These are phyloP conservation scores for Pelargonium nanum DNA, from an alignment of 345 rosid genomes.

Conservation along the genomic window DNA sequence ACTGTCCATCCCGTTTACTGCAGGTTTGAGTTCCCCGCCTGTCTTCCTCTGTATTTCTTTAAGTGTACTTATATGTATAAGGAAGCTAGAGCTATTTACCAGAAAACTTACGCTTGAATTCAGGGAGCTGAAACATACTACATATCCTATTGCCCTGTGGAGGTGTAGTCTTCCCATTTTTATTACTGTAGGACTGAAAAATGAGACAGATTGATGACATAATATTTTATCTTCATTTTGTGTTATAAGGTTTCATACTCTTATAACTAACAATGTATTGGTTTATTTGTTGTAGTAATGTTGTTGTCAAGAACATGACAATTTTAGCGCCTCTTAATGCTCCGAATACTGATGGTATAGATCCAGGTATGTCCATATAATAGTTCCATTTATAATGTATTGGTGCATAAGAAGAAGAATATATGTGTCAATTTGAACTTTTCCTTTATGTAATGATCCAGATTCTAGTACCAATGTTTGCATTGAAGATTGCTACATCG, in stretches of 20 bases:
- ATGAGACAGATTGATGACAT: no score
- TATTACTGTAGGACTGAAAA: no score
- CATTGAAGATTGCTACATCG: conserved; percentile 83
- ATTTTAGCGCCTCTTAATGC: conserved; percentile 90
- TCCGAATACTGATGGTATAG: conserved; percentile 97
- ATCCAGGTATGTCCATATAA: conserved; percentile 70
- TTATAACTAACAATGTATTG: not conserved
- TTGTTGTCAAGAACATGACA: conserved; percentile 74
- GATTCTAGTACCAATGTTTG: conserved; percentile 87
- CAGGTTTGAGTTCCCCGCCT: conserved; percentile 36
- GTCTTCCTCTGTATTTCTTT: not conserved
- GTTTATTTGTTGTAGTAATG: conserved; percentile 42
- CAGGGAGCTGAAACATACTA: no score
- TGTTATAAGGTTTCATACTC: not conserved
- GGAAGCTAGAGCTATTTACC: no score
- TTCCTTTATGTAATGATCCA: conserved; percentile 15
- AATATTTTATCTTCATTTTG: not conserved
- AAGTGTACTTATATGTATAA: no score
- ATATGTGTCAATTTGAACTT: not conserved
- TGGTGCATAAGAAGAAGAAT: not conserved
- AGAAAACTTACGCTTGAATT: no score
- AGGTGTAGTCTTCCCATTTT: not conserved
- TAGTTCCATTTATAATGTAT: no score
- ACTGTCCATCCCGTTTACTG: conserved; percentile 91
- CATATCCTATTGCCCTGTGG: no score